Base-by-base conservation (phyloP, 2,329 filamentous ascomycete genomes). In the Trichoderma lentiforme region DNA sequence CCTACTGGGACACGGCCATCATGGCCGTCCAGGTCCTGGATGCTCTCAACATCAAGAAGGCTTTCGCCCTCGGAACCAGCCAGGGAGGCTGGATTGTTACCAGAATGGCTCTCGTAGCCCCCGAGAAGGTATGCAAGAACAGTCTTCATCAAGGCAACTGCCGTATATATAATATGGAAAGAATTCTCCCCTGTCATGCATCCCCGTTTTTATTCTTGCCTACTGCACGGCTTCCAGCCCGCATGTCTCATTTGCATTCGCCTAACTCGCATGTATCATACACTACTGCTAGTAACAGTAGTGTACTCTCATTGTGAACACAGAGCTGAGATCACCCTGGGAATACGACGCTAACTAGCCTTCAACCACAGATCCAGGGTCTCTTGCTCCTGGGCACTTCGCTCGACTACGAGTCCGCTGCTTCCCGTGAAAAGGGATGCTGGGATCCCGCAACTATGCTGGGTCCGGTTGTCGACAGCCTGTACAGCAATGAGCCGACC, bases 1-100 rank as follows among this genome's bases (percentile, higher is more conserved):
- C 85, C 2, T 87, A 87, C 79, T 88, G 86, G 86, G 86, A 88
- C 76, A 80, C 85, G 3, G 86, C 86, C 58, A 79, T 82, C 72
- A 84, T 90, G 84, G 84, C 84, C 12, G 78, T 88, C 9, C 87
- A 90, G 79, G 86, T 87, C 1, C 81, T 90, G 82, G 84, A 88
- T 51, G 81, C 81, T 6, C 80, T 88, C 3, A 81, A 81, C 2
- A 81, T 88, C 30, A 66, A 80, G 21, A 84, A 84, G 79, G 85
- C 84, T 0, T 88, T 86, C 73, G 82, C 83, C 1, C 76, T 87
- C 9, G 86, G 86, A 21, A 87, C 85, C 9, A 86, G 84, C 70
- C 85, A 87, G 76, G 86, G 86, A 26, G 86, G 85, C 3, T 88
- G 85, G 85, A 81, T 88, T 26, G 82, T 83, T 3, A 77, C 81